Conservation (phyloP, 768 basidiomycete genomes). For the Russula abietina region DNA sequence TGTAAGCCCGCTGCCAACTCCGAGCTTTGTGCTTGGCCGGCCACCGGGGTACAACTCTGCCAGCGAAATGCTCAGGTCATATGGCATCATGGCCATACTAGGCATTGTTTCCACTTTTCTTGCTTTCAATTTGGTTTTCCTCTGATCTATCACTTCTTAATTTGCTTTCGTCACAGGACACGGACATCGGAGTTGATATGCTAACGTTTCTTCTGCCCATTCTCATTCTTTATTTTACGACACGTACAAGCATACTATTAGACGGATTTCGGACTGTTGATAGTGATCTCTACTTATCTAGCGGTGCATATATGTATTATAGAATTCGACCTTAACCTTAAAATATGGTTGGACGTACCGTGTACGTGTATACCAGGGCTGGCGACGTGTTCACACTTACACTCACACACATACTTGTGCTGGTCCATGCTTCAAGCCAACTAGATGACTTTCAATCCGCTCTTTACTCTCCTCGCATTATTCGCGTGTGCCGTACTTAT, state of each 20-base stretch:
- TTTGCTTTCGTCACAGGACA: slow-evolving; percentile 1
- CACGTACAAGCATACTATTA: slow-evolving; percentile 1
- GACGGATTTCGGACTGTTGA: slow-evolving; percentile 4
- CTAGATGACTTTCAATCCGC: slow-evolving; percentile 28
- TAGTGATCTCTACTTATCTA: not conserved
- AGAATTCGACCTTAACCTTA: slow-evolving; percentile 17
- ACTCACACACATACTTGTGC: not conserved
- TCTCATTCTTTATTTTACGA: slow-evolving; percentile 1
- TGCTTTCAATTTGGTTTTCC: not conserved
- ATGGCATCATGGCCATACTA: not conserved
- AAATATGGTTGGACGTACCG: not conserved
- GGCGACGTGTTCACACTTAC: slow-evolving; percentile 9
- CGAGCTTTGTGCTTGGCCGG: slow-evolving; percentile 52
- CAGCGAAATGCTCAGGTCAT: not conserved
- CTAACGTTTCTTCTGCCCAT: not conserved
- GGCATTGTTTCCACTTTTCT: slow-evolving; percentile 4
- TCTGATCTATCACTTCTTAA: slow-evolving; percentile 10
- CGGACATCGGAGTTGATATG: not conserved
- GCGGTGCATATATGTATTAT: not conserved
- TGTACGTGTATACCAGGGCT: slow-evolving; percentile 3
- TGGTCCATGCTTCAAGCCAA: slow-evolving; percentile 19
- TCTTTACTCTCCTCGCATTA: slow-evolving; percentile 31
- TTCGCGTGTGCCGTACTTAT: slow-evolving; percentile 34
- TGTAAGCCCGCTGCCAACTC: slow-evolving; percentile 41
- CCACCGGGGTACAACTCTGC: slow-evolving; percentile 46